Conservation (phyloP, 2,329 filamentous ascomycete genomes). For the Talaromyces pinophilus region DNA sequence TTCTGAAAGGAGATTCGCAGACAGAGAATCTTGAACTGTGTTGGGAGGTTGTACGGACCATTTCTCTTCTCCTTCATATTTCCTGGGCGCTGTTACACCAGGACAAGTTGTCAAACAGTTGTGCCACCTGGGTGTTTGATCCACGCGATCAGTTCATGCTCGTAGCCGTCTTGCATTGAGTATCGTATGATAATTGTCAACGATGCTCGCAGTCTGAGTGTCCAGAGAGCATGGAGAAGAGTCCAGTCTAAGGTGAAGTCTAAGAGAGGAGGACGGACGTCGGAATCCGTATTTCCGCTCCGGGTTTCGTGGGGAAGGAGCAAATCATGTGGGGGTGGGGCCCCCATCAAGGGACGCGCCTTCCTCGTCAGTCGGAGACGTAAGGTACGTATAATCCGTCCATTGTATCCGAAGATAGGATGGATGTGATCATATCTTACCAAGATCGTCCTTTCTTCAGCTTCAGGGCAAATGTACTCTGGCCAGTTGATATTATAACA, state of each 20-base stretch:
- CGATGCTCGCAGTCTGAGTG: background rate
- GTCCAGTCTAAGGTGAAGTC: no score
- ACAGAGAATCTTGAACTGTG: background rate
- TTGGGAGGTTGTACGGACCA: background rate
- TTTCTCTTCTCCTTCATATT: background rate
- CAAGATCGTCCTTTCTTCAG: no score
- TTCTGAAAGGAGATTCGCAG: background rate
- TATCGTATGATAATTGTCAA: background rate
- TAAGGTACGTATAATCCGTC: background rate
- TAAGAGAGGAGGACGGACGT: background rate
- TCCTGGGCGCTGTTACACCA: background rate
- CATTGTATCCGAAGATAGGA: background rate
- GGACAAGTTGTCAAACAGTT: background rate
- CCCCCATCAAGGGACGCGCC: background rate
- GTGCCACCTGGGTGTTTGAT: background rate
- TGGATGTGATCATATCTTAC: background rate
- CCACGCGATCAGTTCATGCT: slow-evolving; percentile 2
- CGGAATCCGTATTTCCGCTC: background rate
- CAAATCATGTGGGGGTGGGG: background rate
- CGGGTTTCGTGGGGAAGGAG: background rate
- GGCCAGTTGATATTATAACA: background rate
- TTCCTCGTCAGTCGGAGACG: background rate
- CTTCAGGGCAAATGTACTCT: background rate
- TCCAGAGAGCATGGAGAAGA: no score
- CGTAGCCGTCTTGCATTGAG: background rate